Evolutionary conservation across 371 early-diverging fungal genomes (phyloP), one percentile per base, ranked within the genome.

Genomic region (Capniomyces stellatus): DNA sequence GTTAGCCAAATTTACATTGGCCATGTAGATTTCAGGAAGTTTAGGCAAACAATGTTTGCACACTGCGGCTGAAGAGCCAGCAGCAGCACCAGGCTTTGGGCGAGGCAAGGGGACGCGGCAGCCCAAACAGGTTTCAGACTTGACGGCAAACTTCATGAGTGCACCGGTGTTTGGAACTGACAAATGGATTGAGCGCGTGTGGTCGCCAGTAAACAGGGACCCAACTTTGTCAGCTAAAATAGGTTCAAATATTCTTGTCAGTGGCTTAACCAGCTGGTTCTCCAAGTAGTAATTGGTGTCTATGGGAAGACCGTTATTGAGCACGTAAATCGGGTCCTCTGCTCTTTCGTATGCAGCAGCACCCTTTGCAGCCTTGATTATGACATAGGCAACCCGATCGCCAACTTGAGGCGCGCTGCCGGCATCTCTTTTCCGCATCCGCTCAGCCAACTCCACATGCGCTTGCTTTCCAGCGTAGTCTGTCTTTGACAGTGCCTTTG

Each of bases 341-440:
- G 96, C 88, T 61, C 92, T 90, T 59, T 98, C 98, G 62, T 98
- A 95, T 2, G 97, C 90, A 25, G 92, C 85, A 21, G 87, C 83
- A 49, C 77, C 85, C 57, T 85, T 94, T 19, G 83, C 69, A 2
- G 86, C 95, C 62, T 86, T 86, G 62, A 92, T 78, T 58, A 99
- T 94, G 0, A 99, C 98, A 70, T 98, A 99, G 0, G 96, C 89
- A n/a, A 99, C 98, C 62, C 99, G 88, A 64, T 99, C 99, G 28
- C 99, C 99, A 12, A 98, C 64, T 39, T 80, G 77, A 21, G 98
- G 98, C 0, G 98, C 98, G 35, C 92, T 90, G 10, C 95, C 92
- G 21, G 97, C 81, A 69, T 98, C 98, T 61, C 99, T 79, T 65
- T 92, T 85, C 41, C 82, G 81, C 97, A 99, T 93, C 43, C 94